A percentile compares a stretch with the other conserved stretches of the same genome.
phyloP scores from a whole-genome alignment of 805 yeast species.

The Wickerhamomyces mucosus region DNA sequence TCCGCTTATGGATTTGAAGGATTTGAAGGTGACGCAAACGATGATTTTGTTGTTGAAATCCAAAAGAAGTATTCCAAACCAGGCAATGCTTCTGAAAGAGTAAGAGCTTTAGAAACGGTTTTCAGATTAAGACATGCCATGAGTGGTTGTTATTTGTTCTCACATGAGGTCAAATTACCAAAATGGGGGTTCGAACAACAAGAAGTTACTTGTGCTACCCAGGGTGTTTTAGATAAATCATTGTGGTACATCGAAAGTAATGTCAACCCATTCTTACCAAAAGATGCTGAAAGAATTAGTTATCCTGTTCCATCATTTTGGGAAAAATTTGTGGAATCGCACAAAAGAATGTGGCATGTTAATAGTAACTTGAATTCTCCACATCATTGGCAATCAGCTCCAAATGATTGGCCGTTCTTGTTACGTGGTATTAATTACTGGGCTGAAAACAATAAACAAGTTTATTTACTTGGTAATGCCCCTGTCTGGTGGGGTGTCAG shows the following conservation, averaged over 20 bases:
- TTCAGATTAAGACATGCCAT: slow-evolving; percentile 72
- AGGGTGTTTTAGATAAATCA: slow-evolving; percentile 50
- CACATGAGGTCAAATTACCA: slow-evolving; percentile 69
- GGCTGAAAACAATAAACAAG: slow-evolving; percentile 49
- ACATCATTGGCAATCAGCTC: slow-evolving; percentile 65
- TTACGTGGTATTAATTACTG: slow-evolving; percentile 78
- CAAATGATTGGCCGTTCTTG: slow-evolving; percentile 67
- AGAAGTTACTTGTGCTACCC: slow-evolving; percentile 73
- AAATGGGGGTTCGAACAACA: slow-evolving; percentile 80
- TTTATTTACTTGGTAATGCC: slow-evolving; percentile 74
- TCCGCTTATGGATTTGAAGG: slow-evolving; percentile 71
- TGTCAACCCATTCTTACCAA: slow-evolving; percentile 36
- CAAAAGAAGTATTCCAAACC: slow-evolving; percentile 41
- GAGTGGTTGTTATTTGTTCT: slow-evolving; percentile 69
- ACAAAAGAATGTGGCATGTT: slow-evolving; percentile 68
- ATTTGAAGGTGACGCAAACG: slow-evolving; percentile 76
- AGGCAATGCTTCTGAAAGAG: slow-evolving; percentile 42
- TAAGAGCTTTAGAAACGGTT: slow-evolving; percentile 59
- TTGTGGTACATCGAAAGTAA: slow-evolving; percentile 73
- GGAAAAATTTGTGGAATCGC: slow-evolving; percentile 56
- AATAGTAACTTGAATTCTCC: slow-evolving; percentile 60
- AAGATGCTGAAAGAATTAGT: slow-evolving; percentile 36
- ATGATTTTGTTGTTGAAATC: slow-evolving; percentile 71
- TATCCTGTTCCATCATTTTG: slow-evolving; percentile 47
- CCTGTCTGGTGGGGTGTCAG: slow-evolving; percentile 69